A percentile compares a stretch with the other conserved stretches of the same genome.
Evolutionary conservation across 441 rosid species (phyloP).

Genomic region (Adansonia rubrostipa): DNA sequence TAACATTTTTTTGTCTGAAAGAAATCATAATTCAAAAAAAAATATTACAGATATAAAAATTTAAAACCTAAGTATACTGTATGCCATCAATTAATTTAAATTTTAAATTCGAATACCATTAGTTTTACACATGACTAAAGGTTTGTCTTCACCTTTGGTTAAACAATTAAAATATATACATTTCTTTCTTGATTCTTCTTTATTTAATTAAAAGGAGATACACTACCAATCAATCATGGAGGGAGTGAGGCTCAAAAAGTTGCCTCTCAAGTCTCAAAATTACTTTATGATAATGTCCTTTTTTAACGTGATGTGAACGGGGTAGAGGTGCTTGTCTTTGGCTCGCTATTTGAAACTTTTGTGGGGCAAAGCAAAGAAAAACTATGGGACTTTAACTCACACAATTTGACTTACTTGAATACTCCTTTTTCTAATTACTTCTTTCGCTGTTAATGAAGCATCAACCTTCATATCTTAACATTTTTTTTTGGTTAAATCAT

Average conservation of each 20-base stretch:
- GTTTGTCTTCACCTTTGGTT: neutral
- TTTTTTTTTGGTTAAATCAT: neutral
- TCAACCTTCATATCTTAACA: neutral
- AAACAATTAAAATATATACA: neutral
- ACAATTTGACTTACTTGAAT: conserved; percentile 31
- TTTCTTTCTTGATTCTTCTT: no score
- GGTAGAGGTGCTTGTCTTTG: conserved; percentile 20
- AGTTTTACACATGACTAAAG: neutral
- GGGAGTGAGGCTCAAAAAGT: neutral
- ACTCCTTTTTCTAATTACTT: neutral
- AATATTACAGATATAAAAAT: no score
- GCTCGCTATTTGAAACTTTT: conserved; percentile 14
- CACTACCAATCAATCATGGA: neutral
- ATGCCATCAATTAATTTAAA: no score
- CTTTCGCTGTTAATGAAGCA: neutral
- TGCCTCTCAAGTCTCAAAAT: neutral
- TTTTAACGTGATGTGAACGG: conserved; percentile 19
- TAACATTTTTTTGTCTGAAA: no score
- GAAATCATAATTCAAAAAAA: no score
- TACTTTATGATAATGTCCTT: neutral
- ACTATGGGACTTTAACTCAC: conserved; percentile 37
- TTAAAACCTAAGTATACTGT: no score
- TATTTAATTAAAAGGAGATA: neutral
- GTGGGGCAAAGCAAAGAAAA: conserved; percentile 5
- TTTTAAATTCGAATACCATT: no score